phyloP scores from a whole-genome alignment of 768 basidiomycete genomes.

The Trametes gibbosa region DNA sequence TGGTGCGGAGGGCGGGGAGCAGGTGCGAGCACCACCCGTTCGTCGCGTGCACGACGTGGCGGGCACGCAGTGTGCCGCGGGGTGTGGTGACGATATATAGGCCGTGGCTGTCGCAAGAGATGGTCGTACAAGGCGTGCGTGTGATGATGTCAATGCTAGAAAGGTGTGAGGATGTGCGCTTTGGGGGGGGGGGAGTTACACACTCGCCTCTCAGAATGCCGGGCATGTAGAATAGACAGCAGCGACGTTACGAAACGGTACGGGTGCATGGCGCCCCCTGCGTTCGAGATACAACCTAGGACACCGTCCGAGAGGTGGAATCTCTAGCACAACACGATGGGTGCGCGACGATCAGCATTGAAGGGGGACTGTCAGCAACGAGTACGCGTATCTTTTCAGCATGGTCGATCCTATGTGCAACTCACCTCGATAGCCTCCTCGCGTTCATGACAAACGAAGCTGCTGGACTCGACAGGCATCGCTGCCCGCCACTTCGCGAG shows the following conservation, averaged over 20 bases:
- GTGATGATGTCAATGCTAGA: slow-evolving; percentile 58
- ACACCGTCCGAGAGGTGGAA: slow-evolving; percentile 45
- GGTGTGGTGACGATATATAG: slow-evolving; percentile 60
- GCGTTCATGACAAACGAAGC: slow-evolving; percentile 30
- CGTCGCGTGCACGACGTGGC: slow-evolving; percentile 78
- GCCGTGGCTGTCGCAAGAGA: slow-evolving; percentile 29
- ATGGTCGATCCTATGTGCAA: not conserved
- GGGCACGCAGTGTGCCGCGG: slow-evolving; percentile 52
- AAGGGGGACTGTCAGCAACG: not conserved
- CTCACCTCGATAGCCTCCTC: slow-evolving; percentile 36
- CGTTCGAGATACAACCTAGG: slow-evolving; percentile 50
- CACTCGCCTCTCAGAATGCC: slow-evolving; percentile 47
- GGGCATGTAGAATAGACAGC: slow-evolving; percentile 47
- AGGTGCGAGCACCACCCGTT: slow-evolving; percentile 82
- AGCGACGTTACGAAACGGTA: slow-evolving; percentile 68
- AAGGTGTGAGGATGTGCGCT: not conserved
- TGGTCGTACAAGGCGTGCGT: slow-evolving; percentile 59
- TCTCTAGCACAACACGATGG: slow-evolving; percentile 39
- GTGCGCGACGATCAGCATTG: not conserved
- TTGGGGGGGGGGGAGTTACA: not conserved
- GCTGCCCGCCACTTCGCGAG: slow-evolving; percentile 47
- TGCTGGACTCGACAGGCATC: slow-evolving; percentile 46
- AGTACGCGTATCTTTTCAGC: not conserved
- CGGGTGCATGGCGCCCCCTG: slow-evolving; percentile 64
- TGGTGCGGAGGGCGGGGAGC: slow-evolving; percentile 56